Evolutionary conservation across 306 rosid species (phyloP).

Genomic region (Castanea crenata): DNA sequence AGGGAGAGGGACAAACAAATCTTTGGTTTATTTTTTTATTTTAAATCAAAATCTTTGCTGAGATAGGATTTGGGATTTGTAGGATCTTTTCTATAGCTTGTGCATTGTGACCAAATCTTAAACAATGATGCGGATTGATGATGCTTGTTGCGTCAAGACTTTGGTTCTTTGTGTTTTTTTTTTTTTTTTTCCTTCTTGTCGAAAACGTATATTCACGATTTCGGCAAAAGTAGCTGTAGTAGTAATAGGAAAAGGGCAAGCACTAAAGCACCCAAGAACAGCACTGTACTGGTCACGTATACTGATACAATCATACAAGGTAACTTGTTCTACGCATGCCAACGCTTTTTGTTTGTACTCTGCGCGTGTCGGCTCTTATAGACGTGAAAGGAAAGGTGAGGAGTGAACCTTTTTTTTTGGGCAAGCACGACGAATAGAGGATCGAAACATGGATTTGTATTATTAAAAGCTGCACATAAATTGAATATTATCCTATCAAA

Average conservation of each 20-base stretch:
- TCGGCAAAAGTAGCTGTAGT: neutral
- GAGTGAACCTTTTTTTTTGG: too few relatives aligned
- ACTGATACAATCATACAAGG: too few relatives aligned
- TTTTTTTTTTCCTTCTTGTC: neutral
- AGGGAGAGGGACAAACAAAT: constrained; percentile 24
- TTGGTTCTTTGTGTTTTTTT: neutral
- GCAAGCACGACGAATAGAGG: too few relatives aligned
- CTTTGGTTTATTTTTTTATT: neutral
- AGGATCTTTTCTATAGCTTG: neutral
- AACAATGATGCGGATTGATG: neutral
- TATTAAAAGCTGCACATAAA: too few relatives aligned
- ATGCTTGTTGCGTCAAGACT: neutral
- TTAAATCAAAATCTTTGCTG: neutral
- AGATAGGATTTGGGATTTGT: neutral
- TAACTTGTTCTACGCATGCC: too few relatives aligned
- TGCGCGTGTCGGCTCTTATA: too few relatives aligned
- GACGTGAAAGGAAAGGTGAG: too few relatives aligned
- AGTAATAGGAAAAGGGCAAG: neutral
- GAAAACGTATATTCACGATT: neutral
- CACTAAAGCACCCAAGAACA: neutral
- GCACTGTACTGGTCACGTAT: too few relatives aligned
- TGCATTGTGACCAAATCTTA: neutral
- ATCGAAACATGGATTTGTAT: too few relatives aligned
- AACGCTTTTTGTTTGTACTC: too few relatives aligned
- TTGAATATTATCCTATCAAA: too few relatives aligned